A percentile compares a stretch with the other conserved stretches of the same genome.
These are phyloP conservation scores for Penicillium sp. DNA, from an alignment of 2,329 filamentous ascomycete species.

Conservation along the genomic window DNA sequence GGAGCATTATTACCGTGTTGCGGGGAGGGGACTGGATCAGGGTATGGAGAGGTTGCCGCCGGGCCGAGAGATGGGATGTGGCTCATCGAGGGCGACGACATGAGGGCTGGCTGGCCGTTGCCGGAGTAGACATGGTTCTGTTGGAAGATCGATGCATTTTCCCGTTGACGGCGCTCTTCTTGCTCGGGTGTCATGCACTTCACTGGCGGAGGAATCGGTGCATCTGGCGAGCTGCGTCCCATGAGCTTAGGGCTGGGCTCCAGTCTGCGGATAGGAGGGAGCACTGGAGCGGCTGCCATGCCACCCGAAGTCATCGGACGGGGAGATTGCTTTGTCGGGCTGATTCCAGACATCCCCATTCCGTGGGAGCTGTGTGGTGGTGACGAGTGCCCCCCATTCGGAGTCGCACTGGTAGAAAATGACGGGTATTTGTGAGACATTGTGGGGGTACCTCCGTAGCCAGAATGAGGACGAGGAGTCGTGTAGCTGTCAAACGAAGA, in stretches of 20 bases:
- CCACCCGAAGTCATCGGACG: conserved; percentile 34
- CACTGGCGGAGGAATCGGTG: conserved; percentile 39
- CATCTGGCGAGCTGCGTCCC: conserved; percentile 41
- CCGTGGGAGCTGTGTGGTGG: conserved; percentile 36
- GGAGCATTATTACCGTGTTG: conserved; percentile 9
- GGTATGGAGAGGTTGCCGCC: conserved; percentile 21
- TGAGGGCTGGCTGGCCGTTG: conserved; percentile 24
- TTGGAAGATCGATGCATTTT: conserved; percentile 31
- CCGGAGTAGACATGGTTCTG: conserved; percentile 12
- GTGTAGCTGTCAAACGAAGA: conserved; percentile 33
- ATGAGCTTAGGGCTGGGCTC: conserved; percentile 44
- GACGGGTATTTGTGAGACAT: conserved; percentile 30
- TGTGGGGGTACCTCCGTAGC: conserved; percentile 26
- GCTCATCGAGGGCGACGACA: conserved; percentile 33
- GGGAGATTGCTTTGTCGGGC: conserved; percentile 45
- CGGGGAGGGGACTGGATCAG: conserved; percentile 22
- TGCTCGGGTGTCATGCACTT: conserved; percentile 44
- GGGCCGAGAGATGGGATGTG: conserved; percentile 32
- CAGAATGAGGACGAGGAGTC: conserved; percentile 28
- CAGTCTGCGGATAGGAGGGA: conserved; percentile 40
- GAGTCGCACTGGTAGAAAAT: conserved; percentile 30
- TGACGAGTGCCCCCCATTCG: conserved; percentile 32
- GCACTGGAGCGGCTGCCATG: conserved; percentile 32
- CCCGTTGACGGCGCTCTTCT: conserved; percentile 37
- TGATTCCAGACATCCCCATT: conserved; percentile 41